Evolutionary conservation across 1,284 basidiomycete genomes (phyloP).

Genomic region (Puccinia brachypodii): DNA sequence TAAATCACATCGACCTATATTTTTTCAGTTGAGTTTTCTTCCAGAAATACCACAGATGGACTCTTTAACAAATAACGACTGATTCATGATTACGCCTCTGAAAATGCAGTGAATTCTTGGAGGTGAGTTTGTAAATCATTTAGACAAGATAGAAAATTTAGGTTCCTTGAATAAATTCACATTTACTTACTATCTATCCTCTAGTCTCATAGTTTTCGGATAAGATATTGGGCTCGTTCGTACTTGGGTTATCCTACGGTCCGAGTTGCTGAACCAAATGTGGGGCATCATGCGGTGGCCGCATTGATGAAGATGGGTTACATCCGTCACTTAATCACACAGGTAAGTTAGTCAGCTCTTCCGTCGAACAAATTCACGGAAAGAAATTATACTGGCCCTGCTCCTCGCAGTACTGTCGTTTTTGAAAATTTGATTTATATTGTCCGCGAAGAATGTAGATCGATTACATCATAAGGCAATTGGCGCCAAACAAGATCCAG

Average conservation of each 20-base stretch:
- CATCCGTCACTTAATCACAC: slow-evolving; percentile 55
- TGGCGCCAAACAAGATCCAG: slow-evolving; percentile 26
- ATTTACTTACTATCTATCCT: not conserved
- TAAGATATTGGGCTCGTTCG: slow-evolving; percentile 57
- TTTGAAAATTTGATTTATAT: no score
- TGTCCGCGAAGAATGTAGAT: slow-evolving; percentile 54
- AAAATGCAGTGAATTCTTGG: slow-evolving; percentile 50
- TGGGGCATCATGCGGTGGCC: slow-evolving; percentile 55
- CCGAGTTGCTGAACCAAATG: slow-evolving; percentile 54
- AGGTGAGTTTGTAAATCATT: slow-evolving; percentile 51
- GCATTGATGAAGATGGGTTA: slow-evolving; percentile 54
- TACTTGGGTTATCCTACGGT: slow-evolving; percentile 56
- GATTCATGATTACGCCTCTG: not conserved
- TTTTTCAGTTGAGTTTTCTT: slow-evolving; percentile 53
- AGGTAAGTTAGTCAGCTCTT: slow-evolving; percentile 13
- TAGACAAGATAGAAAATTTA: not conserved
- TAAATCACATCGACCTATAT: slow-evolving; percentile 56
- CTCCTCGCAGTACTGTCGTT: no score
- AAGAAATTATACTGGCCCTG: not conserved
- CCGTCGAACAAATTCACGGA: no score
- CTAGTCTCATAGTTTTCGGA: slow-evolving; percentile 41
- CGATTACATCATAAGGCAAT: slow-evolving; percentile 55
- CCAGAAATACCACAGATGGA: not conserved
- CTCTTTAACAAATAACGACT: not conserved
- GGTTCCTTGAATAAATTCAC: not conserved